Evolutionary conservation across 768 basidiomycete genomes (phyloP).

Genomic region (Lactarius tabidus): DNA sequence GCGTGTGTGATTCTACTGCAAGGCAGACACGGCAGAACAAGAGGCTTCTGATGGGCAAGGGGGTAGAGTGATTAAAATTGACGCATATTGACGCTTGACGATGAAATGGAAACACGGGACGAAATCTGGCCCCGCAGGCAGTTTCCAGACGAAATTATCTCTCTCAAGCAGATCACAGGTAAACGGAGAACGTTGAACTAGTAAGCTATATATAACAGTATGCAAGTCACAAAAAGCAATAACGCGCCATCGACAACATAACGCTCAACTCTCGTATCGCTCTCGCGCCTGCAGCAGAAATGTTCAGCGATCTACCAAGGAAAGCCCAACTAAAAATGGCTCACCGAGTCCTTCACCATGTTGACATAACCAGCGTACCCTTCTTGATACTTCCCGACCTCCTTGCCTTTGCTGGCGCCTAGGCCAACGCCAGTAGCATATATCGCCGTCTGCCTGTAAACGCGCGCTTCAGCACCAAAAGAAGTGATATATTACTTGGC

Average conservation of each 20-base stretch:
- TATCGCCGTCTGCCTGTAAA: constrained; percentile 67
- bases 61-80: not conserved
- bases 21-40: not conserved
- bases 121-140: not conserved
- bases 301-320: not conserved
- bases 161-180: not conserved
- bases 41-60: not conserved
- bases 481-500: not conserved
- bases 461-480: constrained; percentile 2
- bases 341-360: constrained; percentile 69
- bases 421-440: constrained; percentile 87
- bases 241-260: not conserved
- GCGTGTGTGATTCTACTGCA: not conserved
- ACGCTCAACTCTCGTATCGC: constrained; percentile 24
- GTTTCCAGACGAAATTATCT: not conserved
- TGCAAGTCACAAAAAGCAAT: constrained; percentile 7
- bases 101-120: not conserved
- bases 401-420: constrained; percentile 89
- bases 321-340: constrained; percentile 21
- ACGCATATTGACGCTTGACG: not conserved
- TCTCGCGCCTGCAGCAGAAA: constrained; percentile 26
- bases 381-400: constrained; percentile 66
- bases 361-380: constrained; percentile 67
- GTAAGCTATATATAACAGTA: constrained; percentile 14
- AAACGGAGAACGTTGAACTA: not conserved